These are phyloP conservation scores for Lactarius evosmus DNA, from an alignment of 768 basidiomycete genomes.

Conservation along the genomic window DNA sequence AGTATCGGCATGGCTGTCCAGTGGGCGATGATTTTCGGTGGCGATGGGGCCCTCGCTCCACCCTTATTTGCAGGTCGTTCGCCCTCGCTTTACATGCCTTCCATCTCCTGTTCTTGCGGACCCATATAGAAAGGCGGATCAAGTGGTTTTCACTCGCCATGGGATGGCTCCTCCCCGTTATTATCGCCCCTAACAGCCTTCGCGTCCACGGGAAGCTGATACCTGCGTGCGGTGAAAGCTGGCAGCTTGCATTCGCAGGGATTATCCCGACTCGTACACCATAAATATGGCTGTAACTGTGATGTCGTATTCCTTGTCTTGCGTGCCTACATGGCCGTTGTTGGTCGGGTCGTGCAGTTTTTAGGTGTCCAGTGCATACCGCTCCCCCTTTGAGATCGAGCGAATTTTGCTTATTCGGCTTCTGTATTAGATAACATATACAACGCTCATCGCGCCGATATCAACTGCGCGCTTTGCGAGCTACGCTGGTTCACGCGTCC, in stretches of 20 bases:
- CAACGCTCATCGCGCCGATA: conserved; percentile 36
- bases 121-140: conserved; percentile 26
- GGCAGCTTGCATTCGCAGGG: conserved; percentile 36
- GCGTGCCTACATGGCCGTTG: background rate
- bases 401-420: background rate
- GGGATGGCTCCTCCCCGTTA: conserved; percentile 39
- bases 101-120: conserved; percentile 43
- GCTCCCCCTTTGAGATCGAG: background rate
- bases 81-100: conserved; percentile 37
- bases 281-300: conserved; percentile 35
- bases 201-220: too few relatives aligned
- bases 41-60: conserved; percentile 30
- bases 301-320: conserved; percentile 33
- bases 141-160: conserved; percentile 33
- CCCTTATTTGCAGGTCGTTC: conserved; percentile 34
- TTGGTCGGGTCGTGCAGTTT: background rate
- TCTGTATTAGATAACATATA: conserved; percentile 33
- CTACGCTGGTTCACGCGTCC: conserved; percentile 33
- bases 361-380: conserved; percentile 31
- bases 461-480: conserved; percentile 35
- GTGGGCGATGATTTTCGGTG: conserved; percentile 27
- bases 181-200: conserved; percentile 41
- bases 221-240: conserved; percentile 33
- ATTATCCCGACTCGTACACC: conserved; percentile 36
- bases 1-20: conserved; percentile 45